phyloP scores from a whole-genome alignment of 1,284 basidiomycete genomes.

The Tilletia walkeri region DNA sequence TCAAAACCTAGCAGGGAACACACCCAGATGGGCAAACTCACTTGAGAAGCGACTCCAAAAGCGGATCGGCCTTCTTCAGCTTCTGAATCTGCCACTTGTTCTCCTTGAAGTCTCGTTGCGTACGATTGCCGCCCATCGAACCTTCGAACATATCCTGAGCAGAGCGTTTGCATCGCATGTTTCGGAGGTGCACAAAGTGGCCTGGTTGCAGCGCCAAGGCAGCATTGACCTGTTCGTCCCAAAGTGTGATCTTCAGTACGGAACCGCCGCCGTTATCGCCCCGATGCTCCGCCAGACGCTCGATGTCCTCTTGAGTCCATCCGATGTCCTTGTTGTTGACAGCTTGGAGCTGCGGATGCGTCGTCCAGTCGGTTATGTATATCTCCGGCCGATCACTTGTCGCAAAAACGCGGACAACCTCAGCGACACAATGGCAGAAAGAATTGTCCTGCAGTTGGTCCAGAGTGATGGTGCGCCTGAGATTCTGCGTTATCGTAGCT shows the following conservation, averaged over 20 bases:
- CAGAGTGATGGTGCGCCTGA: slow-evolving; percentile 8
- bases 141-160: background rate
- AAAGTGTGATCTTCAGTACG: slow-evolving; percentile 9
- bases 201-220: background rate
- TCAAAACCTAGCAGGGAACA: background rate
- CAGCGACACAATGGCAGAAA: slow-evolving; percentile 11
- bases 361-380: slow-evolving; percentile 15
- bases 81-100: slow-evolving; percentile 16
- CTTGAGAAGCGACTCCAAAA: background rate
- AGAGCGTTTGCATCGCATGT: slow-evolving; percentile 11
- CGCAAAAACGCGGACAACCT: slow-evolving; percentile 4
- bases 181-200: background rate
- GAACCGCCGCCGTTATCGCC: slow-evolving; percentile 8
- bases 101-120: background rate
- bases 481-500: background rate
- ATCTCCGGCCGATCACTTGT: slow-evolving; percentile 7
- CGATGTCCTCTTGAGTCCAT: slow-evolving; percentile 5
- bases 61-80: slow-evolving; percentile 4
- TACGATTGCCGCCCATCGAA: background rate
- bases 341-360: background rate
- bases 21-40: background rate
- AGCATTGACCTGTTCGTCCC: slow-evolving; percentile 9
- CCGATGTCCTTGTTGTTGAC: slow-evolving; percentile 15
- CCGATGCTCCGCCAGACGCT: background rate
- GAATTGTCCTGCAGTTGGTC: background rate